These are phyloP conservation scores for Chrysoporthe austroafricana DNA, from an alignment of 2,329 filamentous ascomycete genomes.

Conservation along the genomic window DNA sequence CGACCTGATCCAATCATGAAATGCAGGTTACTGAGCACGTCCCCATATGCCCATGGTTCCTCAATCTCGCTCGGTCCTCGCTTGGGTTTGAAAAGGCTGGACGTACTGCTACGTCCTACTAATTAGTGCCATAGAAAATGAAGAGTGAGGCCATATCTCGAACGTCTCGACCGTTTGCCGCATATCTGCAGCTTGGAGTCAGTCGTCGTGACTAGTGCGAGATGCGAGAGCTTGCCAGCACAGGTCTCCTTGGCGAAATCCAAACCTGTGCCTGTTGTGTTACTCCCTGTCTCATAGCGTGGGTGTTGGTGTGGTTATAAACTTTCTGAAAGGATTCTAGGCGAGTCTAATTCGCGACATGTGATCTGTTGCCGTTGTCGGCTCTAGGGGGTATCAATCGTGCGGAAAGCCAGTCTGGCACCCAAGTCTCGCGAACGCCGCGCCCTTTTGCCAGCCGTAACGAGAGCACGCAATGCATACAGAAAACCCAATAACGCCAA, in stretches of 20 bases:
- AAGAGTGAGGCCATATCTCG: background rate
- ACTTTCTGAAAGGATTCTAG: background rate
- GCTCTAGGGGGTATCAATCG: constrained; percentile 11
- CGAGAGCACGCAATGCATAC: background rate
- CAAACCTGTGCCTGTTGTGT: background rate
- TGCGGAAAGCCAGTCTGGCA: constrained; percentile 1
- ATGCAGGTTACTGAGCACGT: background rate
- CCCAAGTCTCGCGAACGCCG: background rate
- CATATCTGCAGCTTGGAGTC: background rate
- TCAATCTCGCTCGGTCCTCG: background rate
- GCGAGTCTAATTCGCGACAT: background rate
- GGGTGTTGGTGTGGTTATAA: background rate
- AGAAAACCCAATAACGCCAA: background rate
- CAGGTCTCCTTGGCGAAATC: no score
- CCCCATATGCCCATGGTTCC: background rate
- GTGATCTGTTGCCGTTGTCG: background rate
- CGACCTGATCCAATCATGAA: background rate
- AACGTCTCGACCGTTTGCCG: background rate
- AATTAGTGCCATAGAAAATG: background rate
- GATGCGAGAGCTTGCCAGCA: no score
- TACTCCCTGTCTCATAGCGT: background rate
- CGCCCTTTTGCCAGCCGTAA: background rate
- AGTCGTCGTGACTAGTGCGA: no score
- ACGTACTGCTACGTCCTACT: background rate
- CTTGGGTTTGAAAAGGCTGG: background rate